phyloP scores from a whole-genome alignment of 1,139 yeast genomes.

The Torulaspora globosa region DNA sequence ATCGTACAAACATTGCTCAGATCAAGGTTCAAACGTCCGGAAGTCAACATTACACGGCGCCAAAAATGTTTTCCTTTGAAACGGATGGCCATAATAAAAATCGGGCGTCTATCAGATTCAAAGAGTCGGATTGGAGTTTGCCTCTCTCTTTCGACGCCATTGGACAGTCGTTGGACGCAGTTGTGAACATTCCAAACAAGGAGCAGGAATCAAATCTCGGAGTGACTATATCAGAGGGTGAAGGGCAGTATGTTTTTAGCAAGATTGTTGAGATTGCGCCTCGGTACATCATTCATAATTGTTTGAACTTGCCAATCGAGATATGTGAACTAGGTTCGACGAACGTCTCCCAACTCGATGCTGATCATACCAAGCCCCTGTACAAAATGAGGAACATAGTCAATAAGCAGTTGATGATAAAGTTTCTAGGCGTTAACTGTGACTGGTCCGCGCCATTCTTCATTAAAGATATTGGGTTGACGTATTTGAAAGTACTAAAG shows the following conservation, averaged over 20 bases:
- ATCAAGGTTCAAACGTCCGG: conserved; percentile 30
- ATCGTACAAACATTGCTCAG: conserved; percentile 51
- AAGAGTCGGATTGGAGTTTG: conserved; percentile 69
- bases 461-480: conserved; percentile 77
- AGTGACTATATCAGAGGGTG: conserved; percentile 73
- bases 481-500: conserved; percentile 62
- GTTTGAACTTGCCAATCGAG: conserved; percentile 51
- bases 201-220: conserved; percentile 75
- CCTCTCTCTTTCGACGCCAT: conserved; percentile 85
- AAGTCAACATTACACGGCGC: conserved; percentile 43
- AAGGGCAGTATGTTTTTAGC: conserved; percentile 72
- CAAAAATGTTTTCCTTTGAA: conserved; percentile 84
- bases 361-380: conserved; percentile 57
- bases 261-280: conserved; percentile 82
- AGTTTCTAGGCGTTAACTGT: conserved; percentile 55
- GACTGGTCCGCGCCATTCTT: conserved; percentile 88
- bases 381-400: conserved; percentile 41
- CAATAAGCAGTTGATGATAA: conserved; percentile 52
- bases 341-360: conserved; percentile 43
- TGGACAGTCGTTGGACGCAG: conserved; percentile 72
- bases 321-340: conserved; percentile 65
- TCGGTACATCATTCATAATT: conserved; percentile 69
- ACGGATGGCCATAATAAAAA: conserved; percentile 54
- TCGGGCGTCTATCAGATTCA: conserved; percentile 65
- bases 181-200: conserved; percentile 53